These are phyloP conservation scores for Pholiota conissans DNA, from an alignment of 768 basidiomycete species.

Conservation along the genomic window DNA sequence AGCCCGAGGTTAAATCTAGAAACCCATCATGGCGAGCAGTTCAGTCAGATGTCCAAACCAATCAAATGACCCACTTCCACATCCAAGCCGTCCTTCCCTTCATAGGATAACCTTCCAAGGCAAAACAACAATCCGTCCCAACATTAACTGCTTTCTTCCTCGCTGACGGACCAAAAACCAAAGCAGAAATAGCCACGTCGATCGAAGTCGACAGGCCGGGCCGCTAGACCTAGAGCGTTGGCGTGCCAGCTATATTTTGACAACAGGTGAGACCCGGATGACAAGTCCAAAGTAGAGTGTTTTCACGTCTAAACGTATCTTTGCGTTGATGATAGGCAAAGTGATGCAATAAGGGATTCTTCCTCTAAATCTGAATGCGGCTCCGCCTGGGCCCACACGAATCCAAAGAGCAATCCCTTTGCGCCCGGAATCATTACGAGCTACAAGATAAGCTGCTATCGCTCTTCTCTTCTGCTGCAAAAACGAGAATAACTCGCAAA, in stretches of 20 bases:
- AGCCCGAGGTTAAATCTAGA: neutral
- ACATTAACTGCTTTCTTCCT: neutral
- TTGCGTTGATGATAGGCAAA: neutral
- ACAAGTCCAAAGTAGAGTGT: too few relatives aligned
- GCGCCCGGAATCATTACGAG: neutral
- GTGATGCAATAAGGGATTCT: neutral
- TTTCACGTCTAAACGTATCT: neutral
- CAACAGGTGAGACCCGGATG: too few relatives aligned
- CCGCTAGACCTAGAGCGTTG: neutral
- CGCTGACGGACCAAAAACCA: neutral
- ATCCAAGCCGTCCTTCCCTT: neutral
- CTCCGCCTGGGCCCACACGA: neutral
- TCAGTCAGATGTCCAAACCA: neutral
- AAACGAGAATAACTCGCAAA: too few relatives aligned
- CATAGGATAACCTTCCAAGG: too few relatives aligned
- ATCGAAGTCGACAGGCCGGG: neutral
- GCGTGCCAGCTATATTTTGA: neutral
- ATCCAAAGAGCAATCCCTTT: neutral
- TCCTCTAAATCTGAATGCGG: neutral
- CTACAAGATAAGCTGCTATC: neutral
- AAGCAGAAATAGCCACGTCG: neutral
- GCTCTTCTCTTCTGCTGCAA: too few relatives aligned
- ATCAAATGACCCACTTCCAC: neutral
- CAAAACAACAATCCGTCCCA: neutral
- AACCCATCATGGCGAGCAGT: neutral